phyloP scores from a whole-genome alignment of 345 rosid species.

The Excoecaria agallocha region DNA sequence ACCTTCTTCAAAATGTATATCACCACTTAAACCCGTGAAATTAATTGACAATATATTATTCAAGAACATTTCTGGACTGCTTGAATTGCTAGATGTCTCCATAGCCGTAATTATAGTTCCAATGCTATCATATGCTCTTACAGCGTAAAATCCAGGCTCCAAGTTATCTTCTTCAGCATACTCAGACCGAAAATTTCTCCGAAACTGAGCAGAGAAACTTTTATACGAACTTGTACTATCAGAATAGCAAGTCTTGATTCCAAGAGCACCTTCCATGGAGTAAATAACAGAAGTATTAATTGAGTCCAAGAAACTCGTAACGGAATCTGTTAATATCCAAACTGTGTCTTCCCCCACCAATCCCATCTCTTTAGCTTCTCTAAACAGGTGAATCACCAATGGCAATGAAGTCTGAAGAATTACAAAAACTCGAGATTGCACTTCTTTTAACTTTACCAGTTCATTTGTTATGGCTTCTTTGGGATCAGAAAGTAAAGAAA shows the following conservation, averaged over 20 bases:
- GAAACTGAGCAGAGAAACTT: conserved; percentile 29
- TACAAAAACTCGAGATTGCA: conserved; percentile 42
- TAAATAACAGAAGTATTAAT: conserved; percentile 35
- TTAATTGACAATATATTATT: conserved; percentile 22
- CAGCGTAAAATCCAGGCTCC: conserved; percentile 35
- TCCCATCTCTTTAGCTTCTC: conserved; percentile 39
- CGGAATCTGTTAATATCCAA: conserved; percentile 41
- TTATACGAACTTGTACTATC: conserved; percentile 11
- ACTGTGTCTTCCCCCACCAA: conserved; percentile 37
- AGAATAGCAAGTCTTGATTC: conserved; percentile 34
- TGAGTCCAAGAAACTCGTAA: conserved; percentile 35
- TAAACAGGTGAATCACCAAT: conserved; percentile 34
- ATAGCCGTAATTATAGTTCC: conserved; percentile 16
- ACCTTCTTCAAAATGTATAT: conserved; percentile 30
- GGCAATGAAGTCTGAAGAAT: conserved; percentile 43
- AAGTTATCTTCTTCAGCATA: conserved; percentile 29
- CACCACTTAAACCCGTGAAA: conserved; percentile 45
- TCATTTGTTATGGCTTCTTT: conserved; percentile 23
- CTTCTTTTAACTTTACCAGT: conserved; percentile 21
- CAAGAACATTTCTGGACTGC: conserved; percentile 10
- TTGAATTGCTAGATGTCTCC: conserved; percentile 2
- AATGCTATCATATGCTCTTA: conserved; percentile 46
- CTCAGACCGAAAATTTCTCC: conserved; percentile 9
- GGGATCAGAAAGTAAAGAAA: conserved; percentile 27
- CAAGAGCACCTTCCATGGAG: conserved; percentile 48